Evolutionary conservation across 768 basidiomycete species (phyloP).

Genomic region (Mycena pura): DNA sequence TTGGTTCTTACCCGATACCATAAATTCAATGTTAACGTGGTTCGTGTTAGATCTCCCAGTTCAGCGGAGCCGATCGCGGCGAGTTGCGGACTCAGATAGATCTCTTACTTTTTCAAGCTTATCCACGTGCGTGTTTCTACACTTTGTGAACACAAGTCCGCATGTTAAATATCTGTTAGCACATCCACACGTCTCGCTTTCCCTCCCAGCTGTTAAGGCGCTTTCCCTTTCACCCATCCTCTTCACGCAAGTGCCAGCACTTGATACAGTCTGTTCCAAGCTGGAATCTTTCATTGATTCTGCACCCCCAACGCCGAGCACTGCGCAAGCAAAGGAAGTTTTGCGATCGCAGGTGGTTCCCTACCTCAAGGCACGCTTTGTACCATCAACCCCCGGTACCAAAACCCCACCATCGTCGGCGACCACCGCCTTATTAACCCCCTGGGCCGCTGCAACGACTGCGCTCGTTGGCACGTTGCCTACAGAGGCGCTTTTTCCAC

Average conservation of each 20-base stretch:
- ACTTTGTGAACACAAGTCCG: not conserved
- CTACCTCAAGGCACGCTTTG: conserved; percentile 69
- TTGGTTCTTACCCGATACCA: conserved; percentile 31
- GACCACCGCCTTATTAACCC: conserved; percentile 45
- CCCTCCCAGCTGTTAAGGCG: conserved; percentile 64
- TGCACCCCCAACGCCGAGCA: conserved; percentile 41
- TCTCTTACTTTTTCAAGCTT: conserved; percentile 75
- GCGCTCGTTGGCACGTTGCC: conserved; percentile 55
- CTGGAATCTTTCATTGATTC: conserved; percentile 67
- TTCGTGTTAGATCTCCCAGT: conserved; percentile 60
- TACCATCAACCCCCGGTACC: conserved; percentile 30
- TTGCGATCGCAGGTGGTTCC: conserved; percentile 59
- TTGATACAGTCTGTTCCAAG: conserved; percentile 70
- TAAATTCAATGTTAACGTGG: not conserved
- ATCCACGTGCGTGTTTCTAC: conserved; percentile 70
- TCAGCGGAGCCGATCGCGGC: conserved; percentile 72
- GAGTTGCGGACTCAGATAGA: conserved; percentile 80
- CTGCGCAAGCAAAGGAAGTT: conserved; percentile 52
- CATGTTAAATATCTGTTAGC: conserved; percentile 50
- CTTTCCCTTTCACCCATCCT: conserved; percentile 78
- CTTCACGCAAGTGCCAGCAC: conserved; percentile 71
- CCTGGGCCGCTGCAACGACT: conserved; percentile 57
- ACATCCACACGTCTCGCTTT: conserved; percentile 72
- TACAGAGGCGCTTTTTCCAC: conserved; percentile 70
- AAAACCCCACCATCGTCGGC: conserved; percentile 35